Evolutionary conservation across 2,329 filamentous ascomycete genomes (phyloP).

Genomic region (Stemphylium vesicarium): DNA sequence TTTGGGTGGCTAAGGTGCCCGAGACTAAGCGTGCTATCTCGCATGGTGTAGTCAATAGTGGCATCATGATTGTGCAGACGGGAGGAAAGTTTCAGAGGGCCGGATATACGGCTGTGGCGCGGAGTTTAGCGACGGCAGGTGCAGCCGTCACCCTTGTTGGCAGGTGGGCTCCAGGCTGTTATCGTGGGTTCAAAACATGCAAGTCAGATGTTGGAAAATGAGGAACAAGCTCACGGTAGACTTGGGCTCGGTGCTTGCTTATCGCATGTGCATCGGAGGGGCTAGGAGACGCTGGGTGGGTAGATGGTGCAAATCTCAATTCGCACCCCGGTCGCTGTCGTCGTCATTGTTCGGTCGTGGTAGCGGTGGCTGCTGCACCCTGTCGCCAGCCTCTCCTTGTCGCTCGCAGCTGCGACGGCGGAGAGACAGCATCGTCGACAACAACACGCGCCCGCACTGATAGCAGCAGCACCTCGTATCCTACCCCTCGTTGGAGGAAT

Average conservation of each 20-base stretch:
- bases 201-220: no score
- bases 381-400: not conserved
- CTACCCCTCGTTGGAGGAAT: not conserved
- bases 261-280: not conserved
- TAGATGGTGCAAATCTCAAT: not conserved
- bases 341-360: slow-evolving; percentile 3
- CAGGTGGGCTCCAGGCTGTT: not conserved
- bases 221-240: not conserved
- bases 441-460: not conserved
- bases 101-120: slow-evolving; percentile 6
- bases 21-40: not conserved
- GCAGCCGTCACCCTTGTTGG: not conserved
- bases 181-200: no score
- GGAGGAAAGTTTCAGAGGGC: not conserved
- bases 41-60: not conserved
- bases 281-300: not conserved
- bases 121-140: not conserved
- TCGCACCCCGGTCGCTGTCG: not conserved
- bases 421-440: slow-evolving; percentile 1
- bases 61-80: no score
- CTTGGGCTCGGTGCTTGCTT: not conserved
- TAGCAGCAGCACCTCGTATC: not conserved
- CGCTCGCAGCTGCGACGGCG: not conserved
- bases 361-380: not conserved
- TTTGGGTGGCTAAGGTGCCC: not conserved